These are phyloP conservation scores for Hypoxylon fuscum DNA, from an alignment of 495 filamentous ascomycete species.

Conservation along the genomic window DNA sequence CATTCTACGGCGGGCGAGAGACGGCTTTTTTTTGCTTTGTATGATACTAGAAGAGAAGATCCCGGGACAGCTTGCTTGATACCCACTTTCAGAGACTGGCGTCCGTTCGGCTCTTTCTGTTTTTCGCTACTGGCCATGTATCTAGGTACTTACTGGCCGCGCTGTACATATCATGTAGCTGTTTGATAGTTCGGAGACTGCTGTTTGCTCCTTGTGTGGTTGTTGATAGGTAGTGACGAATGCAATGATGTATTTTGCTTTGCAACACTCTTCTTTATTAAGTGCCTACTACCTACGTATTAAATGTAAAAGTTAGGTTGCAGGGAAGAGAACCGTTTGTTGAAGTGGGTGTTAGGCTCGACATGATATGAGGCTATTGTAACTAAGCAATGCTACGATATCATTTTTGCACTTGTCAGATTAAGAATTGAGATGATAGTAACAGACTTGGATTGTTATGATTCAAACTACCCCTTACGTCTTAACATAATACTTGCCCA, in stretches of 20 bases:
- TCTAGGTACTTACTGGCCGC: background rate
- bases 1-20: background rate
- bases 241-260: background rate
- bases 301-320: too few species aligned
- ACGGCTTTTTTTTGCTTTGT: slow-evolving; percentile 20
- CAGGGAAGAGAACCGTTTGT: too few species aligned
- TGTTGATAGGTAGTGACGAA: background rate
- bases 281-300: too few species aligned
- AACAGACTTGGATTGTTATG: too few species aligned
- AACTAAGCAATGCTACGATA: too few species aligned
- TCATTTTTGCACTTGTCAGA: too few species aligned
- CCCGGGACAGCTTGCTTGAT: slow-evolving; percentile 19
- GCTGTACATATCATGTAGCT: slow-evolving; percentile 16
- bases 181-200: slow-evolving; percentile 4
- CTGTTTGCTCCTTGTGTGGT: slow-evolving; percentile 1
- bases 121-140: background rate
- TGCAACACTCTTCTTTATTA: too few species aligned
- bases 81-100: slow-evolving; percentile 16
- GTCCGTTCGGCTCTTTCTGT: slow-evolving; percentile 14
- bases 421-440: too few species aligned
- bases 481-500: too few species aligned
- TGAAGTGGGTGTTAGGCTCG: too few species aligned
- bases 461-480: too few species aligned
- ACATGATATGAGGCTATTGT: too few species aligned
- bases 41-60: slow-evolving; percentile 10